These are phyloP conservation scores for Tanacetum coccineum DNA, from an alignment of 129 eudicot genomes.

Conservation along the genomic window DNA sequence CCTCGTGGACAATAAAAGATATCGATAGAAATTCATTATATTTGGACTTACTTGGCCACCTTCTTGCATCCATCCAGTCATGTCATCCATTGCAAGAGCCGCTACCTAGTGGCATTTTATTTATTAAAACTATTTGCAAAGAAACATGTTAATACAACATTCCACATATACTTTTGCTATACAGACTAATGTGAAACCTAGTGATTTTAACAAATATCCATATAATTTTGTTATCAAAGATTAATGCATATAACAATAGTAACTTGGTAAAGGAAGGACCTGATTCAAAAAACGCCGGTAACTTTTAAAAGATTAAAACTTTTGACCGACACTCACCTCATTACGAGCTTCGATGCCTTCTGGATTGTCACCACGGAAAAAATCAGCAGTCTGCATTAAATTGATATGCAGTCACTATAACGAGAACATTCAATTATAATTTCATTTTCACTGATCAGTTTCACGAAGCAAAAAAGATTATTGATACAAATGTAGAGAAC, in stretches of 20 bases:
- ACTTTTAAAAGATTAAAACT: not conserved
- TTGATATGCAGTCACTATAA: not conserved
- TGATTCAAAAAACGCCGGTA: not conserved
- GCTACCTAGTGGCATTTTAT: conserved; percentile 92
- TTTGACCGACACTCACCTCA: conserved; percentile 57
- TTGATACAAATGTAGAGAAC: not conserved
- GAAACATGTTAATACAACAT: conserved; percentile 37
- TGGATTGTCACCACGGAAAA: conserved; percentile 95
- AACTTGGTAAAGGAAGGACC: not conserved
- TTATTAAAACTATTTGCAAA: conserved; percentile 58
- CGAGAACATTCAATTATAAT: not conserved
- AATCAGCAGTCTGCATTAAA: conserved; percentile 81
- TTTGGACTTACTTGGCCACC: conserved; percentile 81
- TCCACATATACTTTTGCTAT: not conserved
- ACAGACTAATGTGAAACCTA: not conserved
- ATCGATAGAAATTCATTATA: conserved; percentile 2
- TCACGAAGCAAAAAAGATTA: not conserved
- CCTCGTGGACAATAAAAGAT: conserved; percentile 12
- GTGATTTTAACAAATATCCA: too few relatives aligned
- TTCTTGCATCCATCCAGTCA: conserved; percentile 99
- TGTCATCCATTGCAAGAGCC: conserved; percentile 98
- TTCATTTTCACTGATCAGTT: not conserved
- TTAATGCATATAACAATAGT: not conserved
- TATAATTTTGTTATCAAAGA: too few relatives aligned
- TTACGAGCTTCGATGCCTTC: conserved; percentile 99